phyloP scores from a whole-genome alignment of 768 basidiomycete genomes.

The Termitomyces sp. region DNA sequence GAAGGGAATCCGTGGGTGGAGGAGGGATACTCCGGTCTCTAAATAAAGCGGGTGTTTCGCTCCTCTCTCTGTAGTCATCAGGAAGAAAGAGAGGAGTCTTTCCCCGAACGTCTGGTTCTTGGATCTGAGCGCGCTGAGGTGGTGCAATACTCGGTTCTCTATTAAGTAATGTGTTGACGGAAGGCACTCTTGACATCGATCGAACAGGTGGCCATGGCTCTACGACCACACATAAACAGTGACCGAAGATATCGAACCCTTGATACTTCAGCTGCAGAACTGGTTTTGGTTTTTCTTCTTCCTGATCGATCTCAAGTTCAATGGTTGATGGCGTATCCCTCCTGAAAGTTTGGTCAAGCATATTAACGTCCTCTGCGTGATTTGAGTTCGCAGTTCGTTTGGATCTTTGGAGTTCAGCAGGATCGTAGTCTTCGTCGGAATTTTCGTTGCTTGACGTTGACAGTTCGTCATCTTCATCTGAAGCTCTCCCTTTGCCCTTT shows the following conservation, averaged over 20 bases:
- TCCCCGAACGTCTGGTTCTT: conserved; percentile 26
- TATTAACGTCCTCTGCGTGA: conserved; percentile 24
- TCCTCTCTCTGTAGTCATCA: conserved; percentile 45
- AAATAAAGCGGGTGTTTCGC: conserved; percentile 34
- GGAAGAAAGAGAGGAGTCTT: conserved; percentile 75
- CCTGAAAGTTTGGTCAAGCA: conserved; percentile 4
- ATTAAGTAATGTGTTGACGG: conserved; percentile 17
- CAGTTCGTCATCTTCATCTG: conserved; percentile 21
- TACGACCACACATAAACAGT: conserved; percentile 77
- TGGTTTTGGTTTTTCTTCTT: conserved; percentile 77
- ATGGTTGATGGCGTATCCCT: conserved; percentile 20
- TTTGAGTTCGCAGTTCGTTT: conserved; percentile 15
- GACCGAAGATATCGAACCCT: conserved; percentile 67
- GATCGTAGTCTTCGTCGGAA: conserved; percentile 8
- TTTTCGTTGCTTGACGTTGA: conserved; percentile 17
- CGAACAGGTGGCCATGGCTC: conserved; percentile 73
- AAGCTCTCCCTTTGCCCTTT: conserved; percentile 31
- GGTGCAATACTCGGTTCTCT: conserved; percentile 33
- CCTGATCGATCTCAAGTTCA: conserved; percentile 50
- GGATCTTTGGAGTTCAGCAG: conserved; percentile 6
- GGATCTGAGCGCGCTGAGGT: conserved; percentile 23
- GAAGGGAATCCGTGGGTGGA: conserved; percentile 25
- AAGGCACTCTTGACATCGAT: conserved; percentile 26
- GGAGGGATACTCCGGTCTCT: conserved; percentile 2
- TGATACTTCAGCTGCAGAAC: conserved; percentile 61